phyloP scores from a whole-genome alignment of 345 rosid genomes.

The Euclidium syriacum region DNA sequence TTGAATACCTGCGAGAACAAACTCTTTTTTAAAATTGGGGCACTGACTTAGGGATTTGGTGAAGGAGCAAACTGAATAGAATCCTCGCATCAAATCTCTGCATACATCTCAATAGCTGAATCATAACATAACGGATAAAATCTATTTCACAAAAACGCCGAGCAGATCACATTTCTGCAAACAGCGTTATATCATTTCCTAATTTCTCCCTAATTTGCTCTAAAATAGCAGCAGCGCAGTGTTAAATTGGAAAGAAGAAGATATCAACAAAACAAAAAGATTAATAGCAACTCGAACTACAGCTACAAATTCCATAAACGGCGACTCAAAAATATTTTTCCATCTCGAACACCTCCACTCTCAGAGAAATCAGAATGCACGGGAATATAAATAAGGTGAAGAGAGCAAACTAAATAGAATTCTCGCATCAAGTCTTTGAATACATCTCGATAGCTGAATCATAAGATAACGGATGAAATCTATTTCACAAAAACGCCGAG shows the following conservation, averaged over 20 bases:
- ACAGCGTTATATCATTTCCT: no score
- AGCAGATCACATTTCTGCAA: background rate
- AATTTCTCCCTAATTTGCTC: background rate
- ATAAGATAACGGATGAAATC: background rate
- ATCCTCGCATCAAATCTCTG: background rate
- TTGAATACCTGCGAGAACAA: slow-evolving; percentile 1
- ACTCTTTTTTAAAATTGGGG: background rate
- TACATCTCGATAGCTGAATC: background rate
- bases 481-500: background rate
- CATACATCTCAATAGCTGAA: background rate
- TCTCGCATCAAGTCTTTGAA: background rate
- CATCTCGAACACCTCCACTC: background rate
- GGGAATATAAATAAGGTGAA: background rate
- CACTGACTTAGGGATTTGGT: background rate
- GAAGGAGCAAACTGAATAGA: background rate
- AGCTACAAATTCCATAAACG: no score
- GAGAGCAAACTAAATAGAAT: background rate
- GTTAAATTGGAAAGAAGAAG: slow-evolving; percentile 3
- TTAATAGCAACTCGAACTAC: background rate
- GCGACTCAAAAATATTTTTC: background rate
- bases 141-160: background rate
- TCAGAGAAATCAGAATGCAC: background rate
- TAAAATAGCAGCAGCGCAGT: background rate
- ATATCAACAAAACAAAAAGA: background rate
- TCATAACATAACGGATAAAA: background rate